These are phyloP conservation scores for Leishmania lainsoni DNA, from an alignment of 208 protist genomes.

Conservation along the genomic window DNA sequence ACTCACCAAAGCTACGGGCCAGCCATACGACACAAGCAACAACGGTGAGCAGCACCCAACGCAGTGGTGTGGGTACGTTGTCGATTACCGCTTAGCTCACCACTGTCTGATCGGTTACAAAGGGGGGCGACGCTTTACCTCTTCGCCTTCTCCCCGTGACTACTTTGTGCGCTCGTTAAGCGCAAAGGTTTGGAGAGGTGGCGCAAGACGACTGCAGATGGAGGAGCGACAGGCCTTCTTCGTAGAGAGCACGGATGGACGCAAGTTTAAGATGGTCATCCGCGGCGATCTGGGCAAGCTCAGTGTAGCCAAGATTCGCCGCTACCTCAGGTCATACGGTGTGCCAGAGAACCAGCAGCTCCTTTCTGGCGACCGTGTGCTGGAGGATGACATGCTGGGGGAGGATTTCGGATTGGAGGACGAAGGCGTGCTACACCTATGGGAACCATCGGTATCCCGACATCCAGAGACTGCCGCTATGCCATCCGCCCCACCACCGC, in stretches of 20 bases:
- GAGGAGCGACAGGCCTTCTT: conserved; percentile 75
- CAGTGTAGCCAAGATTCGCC: conserved; percentile 74
- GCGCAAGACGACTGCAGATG: neutral
- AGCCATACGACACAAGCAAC: neutral
- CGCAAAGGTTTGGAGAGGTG: neutral
- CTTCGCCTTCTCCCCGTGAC: neutral
- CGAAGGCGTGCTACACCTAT: conserved; percentile 46
- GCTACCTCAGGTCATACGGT: conserved; percentile 75
- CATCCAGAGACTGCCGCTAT: neutral
- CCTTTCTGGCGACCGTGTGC: conserved; percentile 33
- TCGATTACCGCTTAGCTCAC: neutral
- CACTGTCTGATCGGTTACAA: neutral
- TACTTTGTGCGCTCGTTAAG: neutral
- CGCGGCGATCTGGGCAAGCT: conserved; percentile 72
- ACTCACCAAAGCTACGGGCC: neutral
- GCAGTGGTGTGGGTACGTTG: neutral
- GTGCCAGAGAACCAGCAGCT: conserved; percentile 63
- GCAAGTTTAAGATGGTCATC: conserved; percentile 90
- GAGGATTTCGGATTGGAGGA: conserved; percentile 63
- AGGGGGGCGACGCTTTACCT: neutral
- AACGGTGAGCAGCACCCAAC: neutral
- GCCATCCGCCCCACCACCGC: neutral
- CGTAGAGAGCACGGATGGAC: conserved; percentile 70
- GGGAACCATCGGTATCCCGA: conserved; percentile 2
- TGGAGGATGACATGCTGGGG: conserved; percentile 69